These are phyloP conservation scores for Baorangia bicolor DNA, from an alignment of 768 basidiomycete genomes.

Conservation along the genomic window DNA sequence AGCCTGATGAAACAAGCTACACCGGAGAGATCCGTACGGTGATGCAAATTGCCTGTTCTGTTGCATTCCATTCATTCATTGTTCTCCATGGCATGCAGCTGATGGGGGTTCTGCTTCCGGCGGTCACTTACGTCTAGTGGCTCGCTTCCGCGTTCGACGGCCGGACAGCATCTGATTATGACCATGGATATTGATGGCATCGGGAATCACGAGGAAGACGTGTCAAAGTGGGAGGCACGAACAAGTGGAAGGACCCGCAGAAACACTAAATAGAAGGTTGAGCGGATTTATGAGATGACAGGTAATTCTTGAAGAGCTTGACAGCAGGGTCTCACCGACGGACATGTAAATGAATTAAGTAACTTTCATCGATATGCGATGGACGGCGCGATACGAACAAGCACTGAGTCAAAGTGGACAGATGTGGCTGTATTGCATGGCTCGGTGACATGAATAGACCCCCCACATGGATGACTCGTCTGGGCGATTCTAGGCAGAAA, in stretches of 20 bases:
- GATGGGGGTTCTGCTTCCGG: conserved; percentile 26
- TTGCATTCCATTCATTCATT: conserved; percentile 26
- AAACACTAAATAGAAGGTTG: conserved; percentile 30
- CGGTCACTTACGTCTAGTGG: conserved; percentile 32
- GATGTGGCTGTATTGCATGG: background rate
- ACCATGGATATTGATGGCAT: conserved; percentile 22
- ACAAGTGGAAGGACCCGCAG: conserved; percentile 17
- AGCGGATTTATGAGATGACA: conserved; percentile 27
- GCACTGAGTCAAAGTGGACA: conserved; percentile 5
- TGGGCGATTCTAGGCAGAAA: conserved; percentile 2
- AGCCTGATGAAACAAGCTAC: conserved; percentile 13
- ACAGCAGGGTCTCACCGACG: conserved; percentile 17
- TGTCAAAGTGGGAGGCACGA: conserved; percentile 19
- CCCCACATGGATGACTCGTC: background rate
- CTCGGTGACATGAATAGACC: conserved; percentile 11
- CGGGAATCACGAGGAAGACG: conserved; percentile 17
- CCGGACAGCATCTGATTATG: conserved; percentile 14
- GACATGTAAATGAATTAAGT: conserved; percentile 24
- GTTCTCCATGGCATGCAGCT: conserved; percentile 17
- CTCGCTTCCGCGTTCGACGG: conserved; percentile 33
- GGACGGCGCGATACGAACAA: conserved; percentile 10
- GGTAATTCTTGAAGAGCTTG: conserved; percentile 11
- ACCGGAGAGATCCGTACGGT: conserved; percentile 16
- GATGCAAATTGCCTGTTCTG: conserved; percentile 13
- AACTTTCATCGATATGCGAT: conserved; percentile 25